Evolutionary conservation across 1,284 basidiomycete species (phyloP), one percentile per base, ranked within the genome.

Genomic region (Cryptococcus sp.): DNA sequence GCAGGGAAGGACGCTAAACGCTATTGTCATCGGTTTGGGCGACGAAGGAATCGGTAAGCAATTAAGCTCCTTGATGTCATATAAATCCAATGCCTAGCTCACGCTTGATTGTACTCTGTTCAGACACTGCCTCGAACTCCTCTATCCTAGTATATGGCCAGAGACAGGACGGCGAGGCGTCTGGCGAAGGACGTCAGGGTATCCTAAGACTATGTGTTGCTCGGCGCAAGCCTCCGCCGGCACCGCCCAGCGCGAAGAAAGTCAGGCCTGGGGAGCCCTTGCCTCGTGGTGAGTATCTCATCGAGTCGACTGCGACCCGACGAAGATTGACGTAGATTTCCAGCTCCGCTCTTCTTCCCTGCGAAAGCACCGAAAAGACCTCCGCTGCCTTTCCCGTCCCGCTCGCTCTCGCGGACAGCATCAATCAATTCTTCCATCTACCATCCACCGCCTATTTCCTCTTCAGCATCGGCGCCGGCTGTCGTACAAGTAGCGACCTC

Each of bases 241-340:
- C 62, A 1, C 65, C 69, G 23, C 59, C 66, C 0, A 64, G 59
- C 45, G 68, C 58, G 38, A 70, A 66, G 51, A 76, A 73, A 51
- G 60, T 76, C 22, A 57, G 71, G 38, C 78, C 78, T n/a, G 78
- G 78, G 19, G 77, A 79, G 53, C 78, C 78, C 0, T 59, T 79
- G 10, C 78, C 78, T n/a, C 65, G 78, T 58, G 70, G 74, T 75
- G 50, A 60, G 73, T 59, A 11, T 15, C 15, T 49, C 42, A 38
- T 50, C 54, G n/a, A 41, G n/a, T n/a, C 39, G 39, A 41, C n/a
- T 41, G 11, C n/a, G 39, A 23, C 6, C 15, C n/a, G 16, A 53
- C 48, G n/a, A n/a, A 42, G 19, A 54, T 42, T 17, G 23, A 46
- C 47, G 15, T 22, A 13, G 15, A 16, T 38, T 19, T 23, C 31